Evolutionary conservation across 306 rosid genomes (phyloP).

Genomic region (Lathyrus aphaca): DNA sequence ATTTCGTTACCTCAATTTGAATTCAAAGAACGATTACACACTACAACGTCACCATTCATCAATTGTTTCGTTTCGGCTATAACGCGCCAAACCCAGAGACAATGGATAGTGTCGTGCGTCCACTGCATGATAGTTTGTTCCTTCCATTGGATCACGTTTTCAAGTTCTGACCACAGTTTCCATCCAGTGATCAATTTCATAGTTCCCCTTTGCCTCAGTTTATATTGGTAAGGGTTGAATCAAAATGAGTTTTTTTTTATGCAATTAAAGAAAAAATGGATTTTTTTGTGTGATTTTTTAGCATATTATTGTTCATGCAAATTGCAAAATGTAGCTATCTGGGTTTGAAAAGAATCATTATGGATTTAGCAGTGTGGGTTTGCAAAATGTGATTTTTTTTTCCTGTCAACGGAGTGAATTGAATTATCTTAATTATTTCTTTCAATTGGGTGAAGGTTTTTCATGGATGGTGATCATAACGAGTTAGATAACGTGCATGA

Average conservation of each 20-base stretch:
- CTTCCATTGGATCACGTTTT: slow-evolving; percentile 9
- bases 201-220: not conserved
- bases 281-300: not conserved
- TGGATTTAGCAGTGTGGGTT: not conserved
- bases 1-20: not conserved
- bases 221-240: slow-evolving; percentile 10
- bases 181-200: slow-evolving; percentile 11
- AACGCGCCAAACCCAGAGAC: not conserved
- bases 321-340: not conserved
- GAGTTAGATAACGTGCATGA: slow-evolving; percentile 40
- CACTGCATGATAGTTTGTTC: slow-evolving; percentile 2
- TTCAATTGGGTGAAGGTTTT: slow-evolving; percentile 43
- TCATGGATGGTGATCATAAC: slow-evolving; percentile 52
- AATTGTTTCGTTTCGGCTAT: not conserved
- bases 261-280: not conserved
- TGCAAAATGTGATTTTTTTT: not conserved
- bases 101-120: slow-evolving; percentile 30
- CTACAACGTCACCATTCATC: not conserved
- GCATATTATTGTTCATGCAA: not conserved
- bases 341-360: not conserved
- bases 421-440: slow-evolving; percentile 10
- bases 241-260: not conserved
- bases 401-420: not conserved
- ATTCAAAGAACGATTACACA: not conserved
- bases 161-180: slow-evolving; percentile 34